Evolutionary conservation across 257 asterid genomes (phyloP).

Genomic region (Solanum etuberosum): DNA sequence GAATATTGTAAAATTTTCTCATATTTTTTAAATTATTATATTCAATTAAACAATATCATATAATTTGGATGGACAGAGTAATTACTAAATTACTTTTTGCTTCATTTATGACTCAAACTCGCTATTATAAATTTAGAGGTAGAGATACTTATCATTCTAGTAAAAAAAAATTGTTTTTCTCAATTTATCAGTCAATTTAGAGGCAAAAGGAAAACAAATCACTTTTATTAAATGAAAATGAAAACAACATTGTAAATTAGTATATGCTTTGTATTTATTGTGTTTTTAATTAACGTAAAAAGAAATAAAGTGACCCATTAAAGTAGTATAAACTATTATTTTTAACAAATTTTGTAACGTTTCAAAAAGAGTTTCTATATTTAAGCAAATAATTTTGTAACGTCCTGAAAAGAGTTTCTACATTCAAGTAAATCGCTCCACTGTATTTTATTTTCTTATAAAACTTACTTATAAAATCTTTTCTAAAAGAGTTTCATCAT

Average conservation of each 20-base stretch:
- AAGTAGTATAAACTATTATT: neutral
- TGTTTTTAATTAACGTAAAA: neutral
- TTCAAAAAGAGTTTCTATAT: neutral
- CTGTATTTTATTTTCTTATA: neutral
- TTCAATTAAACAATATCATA: too few relatives aligned
- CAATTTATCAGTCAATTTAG: neutral
- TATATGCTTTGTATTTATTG: neutral
- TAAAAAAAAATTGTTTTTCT: too few relatives aligned
- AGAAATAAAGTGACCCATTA: neutral
- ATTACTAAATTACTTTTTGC: neutral
- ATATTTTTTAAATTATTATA: too few relatives aligned
- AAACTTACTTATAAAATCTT: neutral
- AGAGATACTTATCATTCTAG: accelerated
- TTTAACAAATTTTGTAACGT: neutral
- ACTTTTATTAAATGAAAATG: neutral
- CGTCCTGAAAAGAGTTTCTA: neutral
- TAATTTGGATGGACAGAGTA: too few relatives aligned
- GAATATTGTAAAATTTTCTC: too few relatives aligned
- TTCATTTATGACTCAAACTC: accelerated
- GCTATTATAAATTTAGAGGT: accelerated
- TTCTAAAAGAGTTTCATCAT: neutral
- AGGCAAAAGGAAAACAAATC: neutral
- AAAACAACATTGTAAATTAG: neutral
- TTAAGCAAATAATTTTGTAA: neutral
- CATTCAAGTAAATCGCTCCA: neutral